Base-by-base conservation (phyloP, 2,329 filamentous ascomycete genomes). In the Lomentospora prolificans region DNA sequence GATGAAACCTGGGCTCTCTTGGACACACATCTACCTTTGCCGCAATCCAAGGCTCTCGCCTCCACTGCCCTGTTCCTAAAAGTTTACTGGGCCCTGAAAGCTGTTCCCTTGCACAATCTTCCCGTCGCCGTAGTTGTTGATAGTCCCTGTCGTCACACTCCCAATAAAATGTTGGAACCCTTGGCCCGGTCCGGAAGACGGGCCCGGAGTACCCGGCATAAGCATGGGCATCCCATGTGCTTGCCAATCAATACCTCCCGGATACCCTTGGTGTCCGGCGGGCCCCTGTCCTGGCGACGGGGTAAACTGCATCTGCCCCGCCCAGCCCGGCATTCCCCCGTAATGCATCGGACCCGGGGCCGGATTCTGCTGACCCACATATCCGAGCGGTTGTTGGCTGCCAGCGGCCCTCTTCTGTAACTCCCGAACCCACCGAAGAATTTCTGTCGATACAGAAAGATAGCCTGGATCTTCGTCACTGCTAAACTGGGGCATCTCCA, bases 401-500 rank as follows among this genome's bases (percentile, higher is more conserved):
- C 19, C 44, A 10, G 22, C 44, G 44, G 44, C 14, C 6, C 44
- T 27, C 30, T 14, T 53, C 17, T 53, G 51, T 12, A 53, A 14
- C 8, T 24, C 51, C 14, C 51, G 27, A 2, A 53, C 30, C 51
- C 51, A 53, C 14, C 30, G 27, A 7, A 53, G 51, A 3, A 53
- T 36, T 30, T 53, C 51, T 3, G 51, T 53, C 28, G 51, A 53
- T 2, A 53, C 51, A 5, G 51, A 53, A 17, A 53, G 51, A 25
- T 53, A 53, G 7, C 51, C 51, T n/a, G 51, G 51, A 22, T 53
- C 51, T 25, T 53, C 51, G 28, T 31, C 51, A 19, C 51, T 53
- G 17, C 14, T n/a, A 17, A 53, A 53, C 33, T 56, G 58, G 33
- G 55, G 46, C 59, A 60, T 60, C 22, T 59, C 58, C 59, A 59